Conservation (phyloP, 1,284 basidiomycete genomes). For the Taiwanofungus camphoratus region DNA sequence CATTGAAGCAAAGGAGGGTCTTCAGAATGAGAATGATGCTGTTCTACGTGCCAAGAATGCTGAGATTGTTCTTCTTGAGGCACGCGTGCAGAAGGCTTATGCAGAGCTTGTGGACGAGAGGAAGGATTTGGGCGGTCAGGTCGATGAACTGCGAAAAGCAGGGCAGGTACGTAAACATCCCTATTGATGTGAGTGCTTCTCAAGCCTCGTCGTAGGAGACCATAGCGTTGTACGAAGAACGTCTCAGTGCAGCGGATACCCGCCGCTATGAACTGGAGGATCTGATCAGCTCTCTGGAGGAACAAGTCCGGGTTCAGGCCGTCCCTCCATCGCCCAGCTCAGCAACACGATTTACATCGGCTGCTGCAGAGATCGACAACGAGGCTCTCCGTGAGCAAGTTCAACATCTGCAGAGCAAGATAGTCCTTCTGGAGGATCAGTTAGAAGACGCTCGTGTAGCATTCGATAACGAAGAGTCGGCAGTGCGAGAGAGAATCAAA, state of each 20-base stretch:
- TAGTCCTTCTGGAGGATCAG: slow-evolving; percentile 75
- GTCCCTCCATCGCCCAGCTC: slow-evolving; percentile 35
- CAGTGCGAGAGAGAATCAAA: slow-evolving; percentile 58
- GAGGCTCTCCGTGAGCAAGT: slow-evolving; percentile 87
- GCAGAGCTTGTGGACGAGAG: slow-evolving; percentile 60
- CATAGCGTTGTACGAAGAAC: slow-evolving; percentile 88
- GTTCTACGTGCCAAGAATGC: slow-evolving; percentile 48
- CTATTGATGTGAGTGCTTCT: slow-evolving; percentile 10
- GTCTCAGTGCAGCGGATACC: slow-evolving; percentile 63
- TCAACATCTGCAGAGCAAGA: slow-evolving; percentile 76
- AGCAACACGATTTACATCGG: slow-evolving; percentile 37
- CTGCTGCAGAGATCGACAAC: slow-evolving; percentile 87
- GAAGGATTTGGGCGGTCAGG: slow-evolving; percentile 58
- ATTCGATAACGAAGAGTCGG: slow-evolving; percentile 70
- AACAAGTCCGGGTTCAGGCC: slow-evolving; percentile 38
- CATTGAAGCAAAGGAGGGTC: slow-evolving; percentile 46
- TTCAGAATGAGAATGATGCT: slow-evolving; percentile 45
- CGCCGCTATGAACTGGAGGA: slow-evolving; percentile 78
- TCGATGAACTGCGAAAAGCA: slow-evolving; percentile 77
- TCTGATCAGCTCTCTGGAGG: slow-evolving; percentile 58
- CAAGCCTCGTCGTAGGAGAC: slow-evolving; percentile 59
- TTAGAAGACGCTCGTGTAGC: slow-evolving; percentile 73
- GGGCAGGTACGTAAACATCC: slow-evolving; percentile 57
- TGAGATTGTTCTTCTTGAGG: slow-evolving; percentile 48
- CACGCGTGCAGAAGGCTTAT: slow-evolving; percentile 41